Evolutionary conservation across 2,329 filamentous ascomycete species (phyloP).

Genomic region (Cladosporium sp.): DNA sequence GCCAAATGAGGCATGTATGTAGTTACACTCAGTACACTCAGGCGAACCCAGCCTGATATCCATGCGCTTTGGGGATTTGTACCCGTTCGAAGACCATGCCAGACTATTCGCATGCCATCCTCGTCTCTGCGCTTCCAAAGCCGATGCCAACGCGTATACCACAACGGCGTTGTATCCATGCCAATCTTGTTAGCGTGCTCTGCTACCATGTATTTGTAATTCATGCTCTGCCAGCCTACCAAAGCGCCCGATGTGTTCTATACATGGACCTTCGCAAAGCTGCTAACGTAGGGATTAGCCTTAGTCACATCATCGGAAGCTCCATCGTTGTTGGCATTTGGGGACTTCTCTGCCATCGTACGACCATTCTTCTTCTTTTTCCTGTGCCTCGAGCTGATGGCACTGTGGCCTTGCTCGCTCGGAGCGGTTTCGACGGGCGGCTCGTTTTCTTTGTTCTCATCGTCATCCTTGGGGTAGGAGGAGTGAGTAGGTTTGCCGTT

Average conservation of each 20-base stretch:
- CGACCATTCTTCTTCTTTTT: constrained; percentile 18
- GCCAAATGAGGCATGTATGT: constrained; percentile 5
- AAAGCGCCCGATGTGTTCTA: constrained; percentile 36
- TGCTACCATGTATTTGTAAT: constrained; percentile 29
- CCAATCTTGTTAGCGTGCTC: constrained; percentile 5
- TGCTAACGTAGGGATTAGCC: constrained; percentile 36
- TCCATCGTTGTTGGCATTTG: not conserved
- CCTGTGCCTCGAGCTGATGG: constrained; percentile 6
- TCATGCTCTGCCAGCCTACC: constrained; percentile 35
- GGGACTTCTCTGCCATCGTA: constrained; percentile 17
- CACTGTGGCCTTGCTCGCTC: not conserved
- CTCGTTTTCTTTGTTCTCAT: not conserved
- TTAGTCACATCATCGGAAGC: constrained; percentile 23
- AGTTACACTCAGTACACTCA: not conserved
- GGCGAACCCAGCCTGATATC: constrained; percentile 6
- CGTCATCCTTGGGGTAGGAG: not conserved
- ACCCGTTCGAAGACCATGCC: constrained; percentile 2
- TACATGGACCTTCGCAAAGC: constrained; percentile 40
- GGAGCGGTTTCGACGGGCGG: not conserved
- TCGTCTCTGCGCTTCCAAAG: not conserved
- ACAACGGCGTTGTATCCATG: not conserved
- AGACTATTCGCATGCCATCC: not conserved
- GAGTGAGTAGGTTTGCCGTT: constrained; percentile 17
- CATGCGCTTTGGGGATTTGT: not conserved
- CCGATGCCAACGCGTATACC: not conserved